Conservation (phyloP, 176 grass and related monocot genomes). For the Zea mays region DNA sequence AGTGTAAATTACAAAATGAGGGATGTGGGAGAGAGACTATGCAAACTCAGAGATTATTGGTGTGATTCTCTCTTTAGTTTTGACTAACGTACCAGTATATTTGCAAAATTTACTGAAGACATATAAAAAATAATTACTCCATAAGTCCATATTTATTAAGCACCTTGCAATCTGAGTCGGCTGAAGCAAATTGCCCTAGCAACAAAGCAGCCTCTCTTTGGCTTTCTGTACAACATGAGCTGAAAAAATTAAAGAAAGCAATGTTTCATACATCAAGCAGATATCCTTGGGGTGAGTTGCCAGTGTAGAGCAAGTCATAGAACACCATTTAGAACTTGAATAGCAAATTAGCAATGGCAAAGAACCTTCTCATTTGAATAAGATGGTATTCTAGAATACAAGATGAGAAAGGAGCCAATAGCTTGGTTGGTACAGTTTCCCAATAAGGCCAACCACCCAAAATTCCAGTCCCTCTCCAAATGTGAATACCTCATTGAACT, state of each 20-base stretch:
- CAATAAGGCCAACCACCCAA: not conserved
- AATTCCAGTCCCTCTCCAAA: not conserved
- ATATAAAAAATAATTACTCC: conserved; percentile 14
- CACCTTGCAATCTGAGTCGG: conserved; percentile 99
- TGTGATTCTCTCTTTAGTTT: not conserved
- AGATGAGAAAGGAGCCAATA: not conserved
- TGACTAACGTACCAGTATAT: not conserved
- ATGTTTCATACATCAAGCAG: conserved; percentile 30
- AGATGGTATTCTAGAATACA: not conserved
- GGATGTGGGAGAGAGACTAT: not conserved
- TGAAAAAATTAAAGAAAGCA: conserved; percentile 35
- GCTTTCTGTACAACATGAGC: conserved; percentile 96
- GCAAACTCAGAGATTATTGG: not conserved
- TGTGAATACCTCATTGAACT: not conserved
- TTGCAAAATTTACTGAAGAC: not conserved
- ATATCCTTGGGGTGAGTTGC: conserved; percentile 11
- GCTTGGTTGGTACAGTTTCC: not conserved
- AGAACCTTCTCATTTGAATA: conserved; percentile 9
- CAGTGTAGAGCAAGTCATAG: not conserved
- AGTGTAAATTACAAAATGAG: not conserved
- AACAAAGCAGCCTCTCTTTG: conserved; percentile 99
- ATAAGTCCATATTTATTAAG: not conserved
- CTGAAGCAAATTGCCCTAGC: conserved; percentile 95
- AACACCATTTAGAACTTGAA: conserved; percentile 9
- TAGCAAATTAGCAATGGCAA: conserved; percentile 24